phyloP scores from a whole-genome alignment of 176 grass and related monocot species.

The Lolium perenne region DNA sequence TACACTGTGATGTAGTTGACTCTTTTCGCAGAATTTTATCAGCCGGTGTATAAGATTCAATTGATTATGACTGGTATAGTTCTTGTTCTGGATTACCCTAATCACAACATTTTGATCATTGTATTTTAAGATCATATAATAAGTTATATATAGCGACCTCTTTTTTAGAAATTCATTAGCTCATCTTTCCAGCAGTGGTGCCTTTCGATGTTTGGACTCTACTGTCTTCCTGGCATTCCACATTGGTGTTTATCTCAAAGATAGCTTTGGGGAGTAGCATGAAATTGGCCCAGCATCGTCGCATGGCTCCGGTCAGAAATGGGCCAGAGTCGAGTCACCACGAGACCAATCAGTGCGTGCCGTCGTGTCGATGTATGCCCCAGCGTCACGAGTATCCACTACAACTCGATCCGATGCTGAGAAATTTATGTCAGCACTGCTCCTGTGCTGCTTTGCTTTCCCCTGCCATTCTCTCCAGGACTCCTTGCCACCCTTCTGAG shows the following conservation, averaged over 20 bases:
- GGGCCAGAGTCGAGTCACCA: not conserved
- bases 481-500: too few relatives aligned
- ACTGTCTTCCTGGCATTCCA: not conserved
- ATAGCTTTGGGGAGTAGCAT: not conserved
- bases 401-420: too few relatives aligned
- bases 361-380: not conserved
- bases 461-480: too few relatives aligned
- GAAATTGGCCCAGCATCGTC: not conserved
- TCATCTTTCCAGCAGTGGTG: not conserved
- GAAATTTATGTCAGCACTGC: too few relatives aligned
- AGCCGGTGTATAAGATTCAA: slow-evolving; percentile 40
- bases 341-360: not conserved
- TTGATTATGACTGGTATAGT: slow-evolving; percentile 33
- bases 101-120: not conserved
- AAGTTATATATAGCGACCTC: not conserved
- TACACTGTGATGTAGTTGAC: slow-evolving; percentile 33
- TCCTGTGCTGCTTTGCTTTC: too few relatives aligned
- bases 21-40: slow-evolving; percentile 5
- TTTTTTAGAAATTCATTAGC: not conserved
- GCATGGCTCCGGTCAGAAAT: not conserved
- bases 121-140: not conserved
- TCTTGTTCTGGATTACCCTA: not conserved
- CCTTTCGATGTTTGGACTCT: not conserved
- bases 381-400: not conserved
- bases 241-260: not conserved